phyloP scores from a whole-genome alignment of 345 rosid species.

The Syzygium aqueum region DNA sequence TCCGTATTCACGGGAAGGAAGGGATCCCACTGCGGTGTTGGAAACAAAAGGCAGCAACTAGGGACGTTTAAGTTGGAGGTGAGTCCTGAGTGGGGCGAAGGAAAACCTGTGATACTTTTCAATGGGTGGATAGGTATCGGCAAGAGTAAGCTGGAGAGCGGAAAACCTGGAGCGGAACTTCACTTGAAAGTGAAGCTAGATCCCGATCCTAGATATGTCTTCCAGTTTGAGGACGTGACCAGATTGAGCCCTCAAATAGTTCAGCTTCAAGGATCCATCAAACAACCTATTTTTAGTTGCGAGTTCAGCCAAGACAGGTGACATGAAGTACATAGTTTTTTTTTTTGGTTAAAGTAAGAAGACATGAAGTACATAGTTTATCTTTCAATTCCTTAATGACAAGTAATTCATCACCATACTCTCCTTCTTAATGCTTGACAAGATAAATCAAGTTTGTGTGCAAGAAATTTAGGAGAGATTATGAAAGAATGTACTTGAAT shows the following conservation, averaged over 20 bases:
- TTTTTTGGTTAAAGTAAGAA: too few species aligned
- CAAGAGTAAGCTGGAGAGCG: slow-evolving; percentile 56
- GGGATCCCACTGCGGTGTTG: slow-evolving; percentile 67
- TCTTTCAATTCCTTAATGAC: background rate
- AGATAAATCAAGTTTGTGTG: background rate
- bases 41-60: slow-evolving; percentile 68
- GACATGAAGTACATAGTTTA: slow-evolving; percentile 6
- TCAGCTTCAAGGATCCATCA: slow-evolving; percentile 86
- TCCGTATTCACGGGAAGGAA: slow-evolving; percentile 56
- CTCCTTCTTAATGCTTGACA: background rate
- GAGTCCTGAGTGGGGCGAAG: slow-evolving; percentile 84
- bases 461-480: background rate
- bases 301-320: slow-evolving; percentile 90
- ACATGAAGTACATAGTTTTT: slow-evolving; percentile 4
- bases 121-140: slow-evolving; percentile 91
- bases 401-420: background rate
- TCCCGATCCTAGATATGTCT: slow-evolving; percentile 92
- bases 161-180: slow-evolving; percentile 67
- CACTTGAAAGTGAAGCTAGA: slow-evolving; percentile 82
- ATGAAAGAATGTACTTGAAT: background rate
- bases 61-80: slow-evolving; percentile 79
- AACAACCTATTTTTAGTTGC: slow-evolving; percentile 95
- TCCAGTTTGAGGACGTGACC: slow-evolving; percentile 88
- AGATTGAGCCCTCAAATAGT: slow-evolving; percentile 84
- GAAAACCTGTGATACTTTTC: slow-evolving; percentile 62